phyloP scores from a whole-genome alignment of 345 rosid genomes.

The Geranium brycei region DNA sequence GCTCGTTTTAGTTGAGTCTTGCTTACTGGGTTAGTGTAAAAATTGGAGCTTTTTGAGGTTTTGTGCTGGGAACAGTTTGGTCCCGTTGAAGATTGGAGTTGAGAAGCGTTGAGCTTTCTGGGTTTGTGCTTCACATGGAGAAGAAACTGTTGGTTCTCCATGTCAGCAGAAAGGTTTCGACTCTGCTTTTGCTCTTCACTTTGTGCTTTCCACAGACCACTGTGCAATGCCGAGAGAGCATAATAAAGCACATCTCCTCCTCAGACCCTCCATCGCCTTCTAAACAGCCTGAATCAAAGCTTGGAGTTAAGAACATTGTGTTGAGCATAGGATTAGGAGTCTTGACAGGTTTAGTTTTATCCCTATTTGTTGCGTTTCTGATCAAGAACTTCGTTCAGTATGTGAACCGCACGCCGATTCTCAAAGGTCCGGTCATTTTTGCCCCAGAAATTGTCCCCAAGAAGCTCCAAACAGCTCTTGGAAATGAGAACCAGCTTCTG shows the following conservation, averaged over 20 bases:
- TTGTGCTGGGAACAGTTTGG: slow-evolving; percentile 3
- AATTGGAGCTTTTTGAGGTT: slow-evolving; percentile 1
- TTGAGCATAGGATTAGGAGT: slow-evolving; percentile 48
- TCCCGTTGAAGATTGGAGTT: slow-evolving; percentile 3
- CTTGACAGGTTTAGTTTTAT: slow-evolving; percentile 44
- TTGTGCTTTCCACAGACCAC: slow-evolving; percentile 20
- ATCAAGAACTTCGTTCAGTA: slow-evolving; percentile 40
- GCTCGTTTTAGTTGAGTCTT: not conserved
- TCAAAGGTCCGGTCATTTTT: slow-evolving; percentile 85
- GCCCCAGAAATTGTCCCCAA: slow-evolving; percentile 63
- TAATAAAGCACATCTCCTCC: slow-evolving; percentile 33
- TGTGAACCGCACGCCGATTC: slow-evolving; percentile 69
- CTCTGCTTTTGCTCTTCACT: slow-evolving; percentile 24
- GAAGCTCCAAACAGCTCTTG: slow-evolving; percentile 61
- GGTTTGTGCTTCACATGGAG: slow-evolving; percentile 22
- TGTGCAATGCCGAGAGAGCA: slow-evolving; percentile 42
- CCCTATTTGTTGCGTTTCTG: slow-evolving; percentile 41
- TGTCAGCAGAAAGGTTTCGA: slow-evolving; percentile 8
- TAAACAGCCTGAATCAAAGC: slow-evolving; percentile 25
- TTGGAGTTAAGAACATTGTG: slow-evolving; percentile 37
- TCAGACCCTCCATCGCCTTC: slow-evolving; percentile 25
- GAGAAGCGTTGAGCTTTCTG: slow-evolving; percentile 5
- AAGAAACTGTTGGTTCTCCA: slow-evolving; percentile 23
- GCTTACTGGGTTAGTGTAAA: not conserved
- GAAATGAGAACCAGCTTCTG: slow-evolving; percentile 46